phyloP scores from a whole-genome alignment of 345 rosid genomes.

The Punica granatum region DNA sequence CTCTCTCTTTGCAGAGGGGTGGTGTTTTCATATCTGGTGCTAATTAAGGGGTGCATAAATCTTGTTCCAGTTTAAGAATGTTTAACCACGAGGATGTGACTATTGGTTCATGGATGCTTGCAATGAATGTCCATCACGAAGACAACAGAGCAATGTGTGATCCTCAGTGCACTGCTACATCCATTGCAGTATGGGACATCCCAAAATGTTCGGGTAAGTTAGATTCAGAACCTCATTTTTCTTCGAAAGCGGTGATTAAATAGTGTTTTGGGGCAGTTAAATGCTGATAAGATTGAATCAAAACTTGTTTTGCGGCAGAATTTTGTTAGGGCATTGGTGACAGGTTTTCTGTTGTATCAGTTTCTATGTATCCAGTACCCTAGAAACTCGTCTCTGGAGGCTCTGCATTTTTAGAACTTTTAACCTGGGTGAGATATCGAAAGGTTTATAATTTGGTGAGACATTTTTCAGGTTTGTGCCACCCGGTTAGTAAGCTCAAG shows the following conservation, averaged over 20 bases:
- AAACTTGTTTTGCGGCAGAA: background rate
- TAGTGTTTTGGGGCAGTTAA: too few relatives aligned
- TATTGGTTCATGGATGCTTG: conserved; percentile 93
- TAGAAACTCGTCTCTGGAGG: background rate
- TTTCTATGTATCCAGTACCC: background rate
- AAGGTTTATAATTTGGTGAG: background rate
- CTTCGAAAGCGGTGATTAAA: background rate
- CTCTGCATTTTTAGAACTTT: background rate
- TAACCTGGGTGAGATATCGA: background rate
- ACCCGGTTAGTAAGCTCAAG: conserved; percentile 43
- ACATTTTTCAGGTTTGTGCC: conserved; percentile 54
- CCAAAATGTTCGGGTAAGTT: conserved; percentile 79
- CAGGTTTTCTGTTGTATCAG: background rate
- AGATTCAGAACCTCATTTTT: background rate
- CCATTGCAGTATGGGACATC: conserved; percentile 83
- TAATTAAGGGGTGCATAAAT: background rate
- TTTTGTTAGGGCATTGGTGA: too few relatives aligned
- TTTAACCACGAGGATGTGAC: conserved; percentile 85
- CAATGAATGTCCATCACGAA: conserved; percentile 75
- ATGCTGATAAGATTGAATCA: too few relatives aligned
- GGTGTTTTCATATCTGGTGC: background rate
- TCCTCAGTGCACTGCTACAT: conserved; percentile 64
- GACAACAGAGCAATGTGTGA: conserved; percentile 72
- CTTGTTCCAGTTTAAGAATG: conserved; percentile 63
- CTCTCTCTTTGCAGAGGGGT: background rate